A percentile compares a stretch with the other conserved stretches of the same genome.
Evolutionary conservation across 1,284 basidiomycete genomes (phyloP).

Genomic region (Anthracocystis setariae): DNA sequence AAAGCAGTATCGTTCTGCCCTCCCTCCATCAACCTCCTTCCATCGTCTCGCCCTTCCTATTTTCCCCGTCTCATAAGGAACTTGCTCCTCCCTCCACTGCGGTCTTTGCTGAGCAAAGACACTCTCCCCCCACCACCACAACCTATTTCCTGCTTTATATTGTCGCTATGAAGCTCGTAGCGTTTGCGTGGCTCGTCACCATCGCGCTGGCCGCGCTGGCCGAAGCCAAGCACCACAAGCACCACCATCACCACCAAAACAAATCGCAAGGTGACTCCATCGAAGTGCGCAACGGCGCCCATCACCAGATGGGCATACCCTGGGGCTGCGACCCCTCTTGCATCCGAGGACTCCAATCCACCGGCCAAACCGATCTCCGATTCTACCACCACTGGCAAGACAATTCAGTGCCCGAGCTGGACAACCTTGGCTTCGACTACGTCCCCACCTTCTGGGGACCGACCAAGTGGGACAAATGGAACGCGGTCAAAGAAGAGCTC

Average conservation of each 20-base stretch:
- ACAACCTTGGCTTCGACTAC: conserved; percentile 50
- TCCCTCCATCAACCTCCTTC: not conserved
- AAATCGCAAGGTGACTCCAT: not conserved
- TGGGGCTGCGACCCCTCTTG: conserved; percentile 48
- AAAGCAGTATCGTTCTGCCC: not conserved
- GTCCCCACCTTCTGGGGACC: conserved; percentile 65
- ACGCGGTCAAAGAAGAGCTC: conserved; percentile 48
- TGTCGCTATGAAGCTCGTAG: not conserved
- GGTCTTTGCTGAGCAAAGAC: conserved; percentile 14
- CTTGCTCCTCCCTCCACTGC: not conserved
- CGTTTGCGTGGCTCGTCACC: conserved; percentile 7
- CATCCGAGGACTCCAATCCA: conserved; percentile 30
- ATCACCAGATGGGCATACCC: conserved; percentile 31
- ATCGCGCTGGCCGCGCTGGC: conserved; percentile 24
- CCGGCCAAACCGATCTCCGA: conserved; percentile 12
- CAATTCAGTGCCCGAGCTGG: conserved; percentile 22
- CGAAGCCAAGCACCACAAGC: conserved; percentile 5
- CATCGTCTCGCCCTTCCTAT: not conserved
- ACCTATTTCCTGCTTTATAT: not conserved
- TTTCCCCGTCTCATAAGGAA: not conserved
- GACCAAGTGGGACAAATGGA: conserved; percentile 50
- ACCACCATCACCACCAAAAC: conserved; percentile 9
- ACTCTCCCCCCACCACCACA: not conserved
- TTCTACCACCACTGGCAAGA: conserved; percentile 62
- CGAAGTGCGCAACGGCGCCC: not conserved